Conservation (phyloP, 441 rosid genomes). For the Dalechampia spathulata region DNA sequence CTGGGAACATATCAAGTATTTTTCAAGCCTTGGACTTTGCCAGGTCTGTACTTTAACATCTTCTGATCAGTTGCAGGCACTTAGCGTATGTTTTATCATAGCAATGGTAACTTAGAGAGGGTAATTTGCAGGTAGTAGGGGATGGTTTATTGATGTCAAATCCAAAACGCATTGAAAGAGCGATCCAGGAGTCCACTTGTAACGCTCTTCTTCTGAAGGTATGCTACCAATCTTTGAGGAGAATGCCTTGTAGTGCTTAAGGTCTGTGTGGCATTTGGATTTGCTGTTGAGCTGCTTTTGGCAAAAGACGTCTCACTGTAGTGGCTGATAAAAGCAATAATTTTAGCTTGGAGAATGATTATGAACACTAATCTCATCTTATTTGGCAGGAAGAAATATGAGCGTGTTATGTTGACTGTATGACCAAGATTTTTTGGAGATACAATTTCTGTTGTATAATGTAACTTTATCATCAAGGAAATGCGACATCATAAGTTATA, state of each 20-base stretch:
- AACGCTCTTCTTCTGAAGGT: conserved; percentile 96
- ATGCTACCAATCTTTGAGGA: conserved; percentile 11
- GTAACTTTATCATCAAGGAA: not conserved
- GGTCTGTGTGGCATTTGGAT: not conserved
- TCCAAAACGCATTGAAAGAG: conserved; percentile 75
- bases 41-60: conserved; percentile 50
- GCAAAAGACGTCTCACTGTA: not conserved
- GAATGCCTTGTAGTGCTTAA: not conserved
- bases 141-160: conserved; percentile 84
- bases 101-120: conserved; percentile 4
- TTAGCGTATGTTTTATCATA: not conserved
- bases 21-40: conserved; percentile 78
- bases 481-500: not conserved
- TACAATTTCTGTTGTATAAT: not conserved
- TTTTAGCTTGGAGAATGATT: not conserved
- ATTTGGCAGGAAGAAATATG: no score
- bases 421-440: no score
- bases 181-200: conserved; percentile 73
- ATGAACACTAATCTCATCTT: no score
- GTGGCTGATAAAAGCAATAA: not conserved
- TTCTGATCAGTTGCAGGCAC: not conserved
- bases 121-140: conserved; percentile 73
- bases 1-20: conserved; percentile 78
- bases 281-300: not conserved
- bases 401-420: no score